These are phyloP conservation scores for Fusarium brevicatenulatum DNA, from an alignment of 2,329 filamentous ascomycete species.

Conservation along the genomic window DNA sequence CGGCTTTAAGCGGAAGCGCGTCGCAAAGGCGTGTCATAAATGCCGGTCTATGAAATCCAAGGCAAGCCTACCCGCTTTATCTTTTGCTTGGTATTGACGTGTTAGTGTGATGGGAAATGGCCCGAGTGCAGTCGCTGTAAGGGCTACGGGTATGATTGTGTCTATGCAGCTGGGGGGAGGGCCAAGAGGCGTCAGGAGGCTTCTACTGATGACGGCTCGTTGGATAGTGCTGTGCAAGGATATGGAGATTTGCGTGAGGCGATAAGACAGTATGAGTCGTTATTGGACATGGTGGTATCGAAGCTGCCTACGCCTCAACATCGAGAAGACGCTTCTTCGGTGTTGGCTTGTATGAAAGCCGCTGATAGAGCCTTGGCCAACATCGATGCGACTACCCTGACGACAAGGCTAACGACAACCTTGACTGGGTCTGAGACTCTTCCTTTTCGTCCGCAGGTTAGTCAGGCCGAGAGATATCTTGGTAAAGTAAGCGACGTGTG, in stretches of 20 bases:
- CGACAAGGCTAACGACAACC: background rate
- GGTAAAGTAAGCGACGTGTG: background rate
- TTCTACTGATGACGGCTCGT: background rate
- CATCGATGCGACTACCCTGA: background rate
- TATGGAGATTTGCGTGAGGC: background rate
- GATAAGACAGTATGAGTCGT: background rate
- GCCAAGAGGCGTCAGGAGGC: background rate
- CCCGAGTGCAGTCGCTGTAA: background rate
- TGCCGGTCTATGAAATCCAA: background rate
- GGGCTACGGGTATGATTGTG: background rate
- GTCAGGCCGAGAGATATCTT: background rate
- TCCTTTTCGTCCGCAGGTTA: background rate
- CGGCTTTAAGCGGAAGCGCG: background rate
- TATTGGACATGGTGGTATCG: background rate
- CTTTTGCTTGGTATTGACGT: too few relatives aligned
- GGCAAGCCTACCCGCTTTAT: background rate
- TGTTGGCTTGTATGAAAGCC: background rate
- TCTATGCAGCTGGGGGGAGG: background rate
- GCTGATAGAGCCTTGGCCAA: background rate
- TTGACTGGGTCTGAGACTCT: background rate
- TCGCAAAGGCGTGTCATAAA: background rate
- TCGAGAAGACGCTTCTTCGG: background rate
- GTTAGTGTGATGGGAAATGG: background rate
- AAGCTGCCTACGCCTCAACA: background rate
- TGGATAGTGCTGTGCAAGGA: background rate